These are phyloP conservation scores for Boletus edulis DNA, from an alignment of 768 basidiomycete genomes.

Conservation along the genomic window DNA sequence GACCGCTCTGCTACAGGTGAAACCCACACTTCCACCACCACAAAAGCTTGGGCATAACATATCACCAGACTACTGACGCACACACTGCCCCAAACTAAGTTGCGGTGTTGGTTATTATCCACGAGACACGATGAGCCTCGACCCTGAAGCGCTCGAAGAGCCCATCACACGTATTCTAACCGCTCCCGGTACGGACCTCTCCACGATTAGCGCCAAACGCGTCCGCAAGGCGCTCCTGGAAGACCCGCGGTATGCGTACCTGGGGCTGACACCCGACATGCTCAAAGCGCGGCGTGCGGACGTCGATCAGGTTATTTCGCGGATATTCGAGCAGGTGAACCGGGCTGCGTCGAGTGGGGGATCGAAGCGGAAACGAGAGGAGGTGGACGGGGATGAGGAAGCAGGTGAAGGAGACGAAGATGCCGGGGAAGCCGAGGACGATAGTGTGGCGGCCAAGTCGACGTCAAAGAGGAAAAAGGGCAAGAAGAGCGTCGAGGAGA, in stretches of 20 bases:
- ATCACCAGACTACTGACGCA: background rate
- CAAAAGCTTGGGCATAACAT: background rate
- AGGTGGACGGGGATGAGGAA: conserved; percentile 21
- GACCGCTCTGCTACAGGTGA: background rate
- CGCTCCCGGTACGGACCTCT: conserved; percentile 73
- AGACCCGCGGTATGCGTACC: conserved; percentile 32
- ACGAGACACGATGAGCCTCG: conserved; percentile 44
- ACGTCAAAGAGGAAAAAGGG: conserved; percentile 41
- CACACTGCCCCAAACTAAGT: background rate
- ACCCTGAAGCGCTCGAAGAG: conserved; percentile 54
- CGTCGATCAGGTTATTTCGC: conserved; percentile 67
- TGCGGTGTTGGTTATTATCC: no score
- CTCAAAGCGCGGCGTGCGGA: conserved; percentile 66
- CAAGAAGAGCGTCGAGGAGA: conserved; percentile 51
- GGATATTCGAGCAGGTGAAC: conserved; percentile 62
- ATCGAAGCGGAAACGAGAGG: conserved; percentile 29
- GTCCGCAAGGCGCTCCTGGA: conserved; percentile 75
- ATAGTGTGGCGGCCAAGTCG: conserved; percentile 17
- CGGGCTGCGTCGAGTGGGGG: conserved; percentile 24
- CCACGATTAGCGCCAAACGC: conserved; percentile 83
- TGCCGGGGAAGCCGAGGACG: no score
- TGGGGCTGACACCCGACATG: conserved; percentile 51
- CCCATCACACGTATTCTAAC: conserved; percentile 68
- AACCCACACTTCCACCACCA: background rate
- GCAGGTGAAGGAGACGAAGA: conserved; percentile 23